Percentiles rank a stretch among this genome's conserved stretches.
phyloP scores from a whole-genome alignment of 1,284 basidiomycete species.

The Melampsora occidentalis region DNA sequence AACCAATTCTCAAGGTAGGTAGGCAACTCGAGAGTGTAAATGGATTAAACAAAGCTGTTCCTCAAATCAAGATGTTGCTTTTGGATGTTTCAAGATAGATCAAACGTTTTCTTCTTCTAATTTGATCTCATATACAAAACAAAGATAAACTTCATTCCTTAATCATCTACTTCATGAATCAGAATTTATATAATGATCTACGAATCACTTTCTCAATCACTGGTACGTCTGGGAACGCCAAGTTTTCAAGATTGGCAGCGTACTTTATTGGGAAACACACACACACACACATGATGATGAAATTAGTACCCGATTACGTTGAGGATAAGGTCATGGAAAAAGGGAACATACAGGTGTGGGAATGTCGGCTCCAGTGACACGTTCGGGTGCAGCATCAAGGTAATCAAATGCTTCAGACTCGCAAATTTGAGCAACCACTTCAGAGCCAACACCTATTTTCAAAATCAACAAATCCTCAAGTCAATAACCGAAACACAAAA shows the following conservation, averaged over 20 bases:
- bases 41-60: neutral
- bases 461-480: conserved; percentile 65
- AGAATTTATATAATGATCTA: conserved; percentile 68
- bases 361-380: conserved; percentile 92
- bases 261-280: conserved; percentile 61
- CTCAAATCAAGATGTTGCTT: neutral
- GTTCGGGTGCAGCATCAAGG: conserved; percentile 95
- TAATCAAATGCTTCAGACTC: conserved; percentile 96
- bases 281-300: neutral
- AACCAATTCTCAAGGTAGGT: neutral
- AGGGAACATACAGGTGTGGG: conserved; percentile 77
- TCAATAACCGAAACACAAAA: conserved; percentile 72
- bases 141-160: neutral
- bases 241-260: conserved; percentile 77
- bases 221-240: conserved; percentile 85
- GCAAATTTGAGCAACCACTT: conserved; percentile 56
- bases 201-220: conserved; percentile 85
- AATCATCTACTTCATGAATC: neutral
- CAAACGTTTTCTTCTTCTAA: neutral
- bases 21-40: neutral
- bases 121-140: neutral
- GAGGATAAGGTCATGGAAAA: conserved; percentile 26
- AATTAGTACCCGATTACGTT: conserved; percentile 41
- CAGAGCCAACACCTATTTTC: conserved; percentile 70
- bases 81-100: neutral